These are phyloP conservation scores for Bacidia gigantensis DNA, from an alignment of 495 filamentous ascomycete genomes.

Conservation along the genomic window DNA sequence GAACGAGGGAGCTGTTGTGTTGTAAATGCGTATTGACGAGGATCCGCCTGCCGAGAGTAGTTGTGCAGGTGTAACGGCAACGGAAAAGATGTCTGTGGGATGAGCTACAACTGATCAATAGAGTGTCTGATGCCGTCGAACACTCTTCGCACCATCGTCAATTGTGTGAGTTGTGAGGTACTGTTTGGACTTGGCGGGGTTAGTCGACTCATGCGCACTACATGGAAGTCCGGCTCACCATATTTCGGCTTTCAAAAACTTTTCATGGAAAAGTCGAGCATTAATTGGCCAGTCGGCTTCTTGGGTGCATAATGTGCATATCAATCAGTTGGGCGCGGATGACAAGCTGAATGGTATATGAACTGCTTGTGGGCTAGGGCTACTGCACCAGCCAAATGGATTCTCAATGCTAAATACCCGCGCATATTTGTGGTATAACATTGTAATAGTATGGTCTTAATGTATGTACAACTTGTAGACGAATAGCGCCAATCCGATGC, in stretches of 20 bases:
- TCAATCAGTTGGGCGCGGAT: no score
- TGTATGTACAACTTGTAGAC: not conserved
- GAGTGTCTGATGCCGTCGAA: not conserved
- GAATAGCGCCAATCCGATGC: not conserved
- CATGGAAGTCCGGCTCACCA: not conserved
- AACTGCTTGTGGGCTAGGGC: not conserved
- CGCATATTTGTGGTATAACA: no score
- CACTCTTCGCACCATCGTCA: conserved; percentile 52
- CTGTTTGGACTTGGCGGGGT: conserved; percentile 80
- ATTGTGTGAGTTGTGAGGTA: conserved; percentile 84
- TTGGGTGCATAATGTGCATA: no score
- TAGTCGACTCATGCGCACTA: not conserved
- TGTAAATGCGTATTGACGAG: conserved; percentile 64
- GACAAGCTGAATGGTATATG: not conserved
- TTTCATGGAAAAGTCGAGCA: no score
- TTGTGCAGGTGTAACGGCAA: conserved; percentile 66
- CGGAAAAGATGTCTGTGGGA: conserved; percentile 72
- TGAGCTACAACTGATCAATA: conserved; percentile 40
- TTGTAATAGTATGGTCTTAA: no score
- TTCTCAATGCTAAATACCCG: no score
- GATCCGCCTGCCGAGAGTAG: conserved; percentile 74
- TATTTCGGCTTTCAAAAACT: no score
- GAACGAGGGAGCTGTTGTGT: conserved; percentile 52
- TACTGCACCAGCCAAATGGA: no score
- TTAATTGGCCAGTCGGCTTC: no score